A percentile compares a stretch with the other conserved stretches of the same genome.
Evolutionary conservation across 495 filamentous ascomycete genomes (phyloP).

Genomic region (Aspergillus campestris): DNA sequence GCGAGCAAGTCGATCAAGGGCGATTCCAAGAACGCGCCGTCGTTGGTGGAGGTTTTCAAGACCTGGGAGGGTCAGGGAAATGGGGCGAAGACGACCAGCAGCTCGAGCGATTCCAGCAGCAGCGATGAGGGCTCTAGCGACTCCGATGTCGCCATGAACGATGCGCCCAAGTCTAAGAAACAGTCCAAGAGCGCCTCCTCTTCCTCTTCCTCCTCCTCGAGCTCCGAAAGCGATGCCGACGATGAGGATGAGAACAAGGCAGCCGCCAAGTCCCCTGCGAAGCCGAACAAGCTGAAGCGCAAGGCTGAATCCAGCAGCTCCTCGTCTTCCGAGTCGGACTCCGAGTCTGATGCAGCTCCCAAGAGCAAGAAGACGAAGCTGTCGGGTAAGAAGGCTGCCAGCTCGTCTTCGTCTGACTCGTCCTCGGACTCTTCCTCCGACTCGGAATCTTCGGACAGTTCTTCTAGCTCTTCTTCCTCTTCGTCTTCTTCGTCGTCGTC

Average conservation of each 20-base stretch:
- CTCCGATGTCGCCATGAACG: constrained; percentile 53
- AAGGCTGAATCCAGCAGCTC: constrained; percentile 49
- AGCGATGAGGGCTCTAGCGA: constrained; percentile 30
- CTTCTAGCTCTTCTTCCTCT: constrained; percentile 13
- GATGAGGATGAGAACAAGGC: constrained; percentile 46
- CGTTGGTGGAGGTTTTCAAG: constrained; percentile 43
- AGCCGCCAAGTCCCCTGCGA: constrained; percentile 21
- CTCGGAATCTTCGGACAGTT: constrained; percentile 11
- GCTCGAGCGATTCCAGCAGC: constrained; percentile 12
- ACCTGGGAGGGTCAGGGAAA: constrained; percentile 28
- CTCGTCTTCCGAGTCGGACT: constrained; percentile 39
- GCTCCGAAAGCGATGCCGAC: constrained; percentile 55
- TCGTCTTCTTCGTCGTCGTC: constrained; percentile 21
- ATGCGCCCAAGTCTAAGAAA: constrained; percentile 33
- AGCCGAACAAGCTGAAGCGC: constrained; percentile 47
- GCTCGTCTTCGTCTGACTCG: constrained; percentile 21
- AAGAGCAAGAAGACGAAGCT: constrained; percentile 35
- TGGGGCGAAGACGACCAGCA: constrained; percentile 16
- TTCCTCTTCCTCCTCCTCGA: constrained; percentile 39
- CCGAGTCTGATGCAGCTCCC: constrained; percentile 33
- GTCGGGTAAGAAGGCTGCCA: constrained; percentile 6
- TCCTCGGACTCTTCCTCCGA: constrained; percentile 14
- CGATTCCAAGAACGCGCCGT: constrained; percentile 32
- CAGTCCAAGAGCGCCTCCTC: constrained; percentile 24
- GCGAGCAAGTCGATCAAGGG: constrained; percentile 15